These are phyloP conservation scores for Oryza glumipatula DNA, from an alignment of 176 grass and related monocot genomes.

Conservation along the genomic window DNA sequence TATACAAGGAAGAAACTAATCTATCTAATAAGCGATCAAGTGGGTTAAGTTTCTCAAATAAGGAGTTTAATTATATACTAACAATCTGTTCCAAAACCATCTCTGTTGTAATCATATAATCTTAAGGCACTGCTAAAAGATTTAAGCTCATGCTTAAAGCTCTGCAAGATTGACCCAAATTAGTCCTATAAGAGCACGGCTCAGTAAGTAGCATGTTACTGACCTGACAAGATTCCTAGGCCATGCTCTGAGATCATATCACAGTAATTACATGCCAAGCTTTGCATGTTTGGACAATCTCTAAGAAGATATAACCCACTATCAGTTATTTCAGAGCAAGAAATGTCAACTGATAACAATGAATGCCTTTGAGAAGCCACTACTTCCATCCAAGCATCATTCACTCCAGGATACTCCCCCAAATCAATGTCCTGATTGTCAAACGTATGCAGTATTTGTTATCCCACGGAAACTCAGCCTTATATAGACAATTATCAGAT, in stretches of 20 bases:
- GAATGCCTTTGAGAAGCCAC: slow-evolving; percentile 84
- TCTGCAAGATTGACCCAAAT: not conserved
- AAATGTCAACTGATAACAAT: slow-evolving; percentile 84
- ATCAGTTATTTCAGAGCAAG: slow-evolving; percentile 89
- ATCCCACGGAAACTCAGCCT: not conserved
- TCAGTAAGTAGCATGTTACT: slow-evolving; percentile 29
- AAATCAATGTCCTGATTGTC: slow-evolving; percentile 67
- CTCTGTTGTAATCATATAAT: not conserved
- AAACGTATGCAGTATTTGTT: slow-evolving; percentile 17
- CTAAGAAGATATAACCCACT: slow-evolving; percentile 67
- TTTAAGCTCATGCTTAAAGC: slow-evolving; percentile 26
- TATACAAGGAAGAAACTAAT: not conserved
- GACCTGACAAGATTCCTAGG: slow-evolving; percentile 70
- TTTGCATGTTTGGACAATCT: slow-evolving; percentile 73
- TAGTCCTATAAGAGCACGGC: not conserved
- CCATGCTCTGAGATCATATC: slow-evolving; percentile 76
- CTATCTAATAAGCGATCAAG: slow-evolving; percentile 2
- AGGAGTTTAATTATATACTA: slow-evolving; percentile 8
- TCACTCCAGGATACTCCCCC: slow-evolving; percentile 89
- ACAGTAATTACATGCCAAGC: slow-evolving; percentile 82
- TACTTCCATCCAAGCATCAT: slow-evolving; percentile 88
- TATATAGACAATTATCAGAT: not conserved
- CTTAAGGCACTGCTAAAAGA: not conserved
- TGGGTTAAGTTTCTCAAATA: not conserved
- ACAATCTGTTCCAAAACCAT: slow-evolving; percentile 13